These are phyloP conservation scores for Hsuehochloa calcarea DNA, from an alignment of 176 grass and related monocot species.

Conservation along the genomic window DNA sequence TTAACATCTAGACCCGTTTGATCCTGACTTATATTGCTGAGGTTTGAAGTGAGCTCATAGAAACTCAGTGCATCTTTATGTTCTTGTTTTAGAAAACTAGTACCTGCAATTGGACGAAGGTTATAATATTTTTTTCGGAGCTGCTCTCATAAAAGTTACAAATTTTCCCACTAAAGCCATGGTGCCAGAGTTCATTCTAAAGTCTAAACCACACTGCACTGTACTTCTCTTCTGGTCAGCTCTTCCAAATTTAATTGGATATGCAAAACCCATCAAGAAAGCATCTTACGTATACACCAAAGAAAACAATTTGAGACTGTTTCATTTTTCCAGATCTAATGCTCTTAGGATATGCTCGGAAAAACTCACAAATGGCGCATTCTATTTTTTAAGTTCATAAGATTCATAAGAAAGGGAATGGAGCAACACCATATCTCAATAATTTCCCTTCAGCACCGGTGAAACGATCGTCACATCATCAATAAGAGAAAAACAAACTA, in stretches of 20 bases:
- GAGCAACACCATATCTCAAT: not conserved
- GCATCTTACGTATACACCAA: not conserved
- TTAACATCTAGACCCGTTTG: not conserved
- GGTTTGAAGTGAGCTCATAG: not conserved
- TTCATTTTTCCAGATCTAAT: not conserved
- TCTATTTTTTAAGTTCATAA: not conserved
- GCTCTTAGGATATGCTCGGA: not conserved
- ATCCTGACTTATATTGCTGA: not conserved
- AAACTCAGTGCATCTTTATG: not conserved
- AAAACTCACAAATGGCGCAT: not conserved
- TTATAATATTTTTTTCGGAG: not conserved
- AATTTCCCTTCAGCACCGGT: not conserved
- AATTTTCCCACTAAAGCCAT: not conserved
- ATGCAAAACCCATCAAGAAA: not conserved
- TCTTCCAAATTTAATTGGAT: not conserved
- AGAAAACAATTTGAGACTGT: not conserved
- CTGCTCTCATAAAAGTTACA: not conserved
- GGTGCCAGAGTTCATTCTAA: not conserved
- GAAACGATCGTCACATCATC: not conserved
- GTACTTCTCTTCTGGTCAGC: not conserved
- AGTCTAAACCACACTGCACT: not conserved
- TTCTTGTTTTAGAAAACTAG: not conserved
- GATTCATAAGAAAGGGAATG: not conserved
- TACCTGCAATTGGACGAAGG: not conserved
- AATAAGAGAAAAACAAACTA: not conserved